Base-by-base conservation (phyloP, 208 protist species). In the Vickermania ingenoplastis region DNA sequence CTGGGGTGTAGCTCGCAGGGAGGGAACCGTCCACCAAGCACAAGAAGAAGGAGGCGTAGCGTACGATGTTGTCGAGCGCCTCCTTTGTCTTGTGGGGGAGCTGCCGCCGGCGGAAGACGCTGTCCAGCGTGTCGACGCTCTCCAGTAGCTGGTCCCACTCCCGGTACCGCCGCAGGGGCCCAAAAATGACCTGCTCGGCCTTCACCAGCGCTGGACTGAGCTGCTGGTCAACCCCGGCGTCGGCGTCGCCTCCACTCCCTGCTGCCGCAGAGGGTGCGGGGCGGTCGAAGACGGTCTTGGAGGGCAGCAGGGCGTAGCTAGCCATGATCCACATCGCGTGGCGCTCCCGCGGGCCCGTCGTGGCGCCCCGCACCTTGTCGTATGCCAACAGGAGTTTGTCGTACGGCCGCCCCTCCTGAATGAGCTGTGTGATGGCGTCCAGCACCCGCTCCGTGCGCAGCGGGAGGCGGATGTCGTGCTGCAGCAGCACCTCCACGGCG, bases 281-380 rank as follows among this genome's bases (percentile, higher is more conserved):
- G 57, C 91, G 89, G 30, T 71, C 77, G 63, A 94, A 91, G n/a
- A 91, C 78, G 1, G 81, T 91, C 26, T 74, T 71, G 49, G 78
- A 86, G 25, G 87, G 87, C 30, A 77, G 61, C 26, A 94, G 68
- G 28, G 58, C 61, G 67, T 94, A 91, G 59, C 80, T 83, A 30
- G 87, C 83, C 69, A 90, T 83, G 2, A 90, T 31, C 87, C 87
- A 94, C 52, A 94, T 61, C 25, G 87, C 87, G 62, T 94, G 87
- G 3, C 81, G 79, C 68, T 94, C 84, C 13, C 67, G 57, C 7
- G 84, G 77, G 13, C 87, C 83, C 4, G 82, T 91, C 13, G 83
- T 66, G 7, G 83, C 79, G 11, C 84, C 87, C 5, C 87, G 81
- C 61, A 94, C 84, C 23, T 61, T 73, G 61, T 94, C 87, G 51